Evolutionary conservation across 352 stramenopile genomes (phyloP).

Genomic region (Phytopythium montanum): DNA sequence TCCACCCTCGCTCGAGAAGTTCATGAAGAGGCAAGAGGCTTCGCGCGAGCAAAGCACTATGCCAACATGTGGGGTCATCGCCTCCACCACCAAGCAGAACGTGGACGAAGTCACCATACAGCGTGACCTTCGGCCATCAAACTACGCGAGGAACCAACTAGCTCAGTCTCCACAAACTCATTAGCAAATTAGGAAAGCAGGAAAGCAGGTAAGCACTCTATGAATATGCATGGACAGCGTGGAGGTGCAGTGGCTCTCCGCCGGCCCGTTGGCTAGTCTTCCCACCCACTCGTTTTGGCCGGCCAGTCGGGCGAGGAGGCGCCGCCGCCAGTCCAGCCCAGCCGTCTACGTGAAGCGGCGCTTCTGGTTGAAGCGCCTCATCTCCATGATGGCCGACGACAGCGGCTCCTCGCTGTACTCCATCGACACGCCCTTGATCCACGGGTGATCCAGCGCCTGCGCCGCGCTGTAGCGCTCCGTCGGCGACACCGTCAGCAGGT

Average conservation of each 20-base stretch:
- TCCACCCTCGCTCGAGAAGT: too few species aligned
- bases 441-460: slow-evolving; percentile 73
- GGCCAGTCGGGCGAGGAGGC: not conserved
- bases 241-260: not conserved
- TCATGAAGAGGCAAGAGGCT: too few species aligned
- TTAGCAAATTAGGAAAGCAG: slow-evolving; percentile 2
- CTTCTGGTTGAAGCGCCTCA: slow-evolving; percentile 90
- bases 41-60: too few species aligned
- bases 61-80: too few species aligned
- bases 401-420: slow-evolving; percentile 79
- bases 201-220: slow-evolving; percentile 4
- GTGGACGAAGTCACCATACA: too few species aligned
- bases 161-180: not conserved
- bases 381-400: slow-evolving; percentile 79
- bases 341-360: slow-evolving; percentile 68
- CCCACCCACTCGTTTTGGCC: not conserved
- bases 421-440: slow-evolving; percentile 75
- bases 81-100: too few species aligned
- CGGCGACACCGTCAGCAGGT: slow-evolving; percentile 70
- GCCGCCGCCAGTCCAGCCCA: not conserved
- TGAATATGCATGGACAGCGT: slow-evolving; percentile 6
- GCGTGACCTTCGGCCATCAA: too few species aligned
- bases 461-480: slow-evolving; percentile 69
- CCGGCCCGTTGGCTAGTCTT: not conserved
- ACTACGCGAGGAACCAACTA: too few species aligned